A percentile compares a stretch with the other conserved stretches of the same genome.
Conservation (phyloP, 1,139 yeast species). For the Yamadazyma diddensiae region DNA sequence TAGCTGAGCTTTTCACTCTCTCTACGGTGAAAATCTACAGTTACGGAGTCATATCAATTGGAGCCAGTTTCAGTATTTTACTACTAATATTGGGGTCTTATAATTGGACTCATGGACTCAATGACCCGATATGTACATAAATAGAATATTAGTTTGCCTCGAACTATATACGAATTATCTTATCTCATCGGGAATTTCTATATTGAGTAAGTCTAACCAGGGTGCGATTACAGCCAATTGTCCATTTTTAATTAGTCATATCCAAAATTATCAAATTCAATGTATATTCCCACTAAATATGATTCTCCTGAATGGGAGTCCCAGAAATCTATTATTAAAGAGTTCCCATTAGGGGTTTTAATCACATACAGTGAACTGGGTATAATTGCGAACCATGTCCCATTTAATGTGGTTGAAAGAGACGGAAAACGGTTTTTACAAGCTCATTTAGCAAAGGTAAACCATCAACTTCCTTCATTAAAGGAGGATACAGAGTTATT, state of each 20-base stretch:
- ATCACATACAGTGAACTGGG: slow-evolving; percentile 39
- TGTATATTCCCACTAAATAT: slow-evolving; percentile 33
- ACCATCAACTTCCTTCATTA: slow-evolving; percentile 52
- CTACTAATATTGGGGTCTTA: slow-evolving; percentile 54
- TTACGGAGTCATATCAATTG: slow-evolving; percentile 39
- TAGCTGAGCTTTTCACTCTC: slow-evolving; percentile 57
- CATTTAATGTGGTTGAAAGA: slow-evolving; percentile 44
- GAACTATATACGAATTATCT: background rate
- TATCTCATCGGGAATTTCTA: slow-evolving; percentile 2
- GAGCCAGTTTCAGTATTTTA: slow-evolving; percentile 35
- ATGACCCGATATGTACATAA: slow-evolving; percentile 21
- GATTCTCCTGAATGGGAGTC: slow-evolving; percentile 34
- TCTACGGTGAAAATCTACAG: slow-evolving; percentile 27
- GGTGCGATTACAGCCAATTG: slow-evolving; percentile 1
- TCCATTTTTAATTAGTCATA: background rate
- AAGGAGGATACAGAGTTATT: slow-evolving; percentile 39
- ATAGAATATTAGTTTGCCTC: background rate
- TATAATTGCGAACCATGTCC: slow-evolving; percentile 56
- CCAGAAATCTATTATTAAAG: slow-evolving; percentile 40
- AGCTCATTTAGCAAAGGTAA: slow-evolving; percentile 57
- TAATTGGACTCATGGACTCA: slow-evolving; percentile 46
- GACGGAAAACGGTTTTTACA: slow-evolving; percentile 43
- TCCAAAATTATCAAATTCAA: slow-evolving; percentile 6
- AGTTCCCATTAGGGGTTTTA: slow-evolving; percentile 54
- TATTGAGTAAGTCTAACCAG: slow-evolving; percentile 3